A percentile compares a stretch with the other conserved stretches of the same genome.
Conservation (phyloP, 2,329 filamentous ascomycete species). For the Fusarium sp. region DNA sequence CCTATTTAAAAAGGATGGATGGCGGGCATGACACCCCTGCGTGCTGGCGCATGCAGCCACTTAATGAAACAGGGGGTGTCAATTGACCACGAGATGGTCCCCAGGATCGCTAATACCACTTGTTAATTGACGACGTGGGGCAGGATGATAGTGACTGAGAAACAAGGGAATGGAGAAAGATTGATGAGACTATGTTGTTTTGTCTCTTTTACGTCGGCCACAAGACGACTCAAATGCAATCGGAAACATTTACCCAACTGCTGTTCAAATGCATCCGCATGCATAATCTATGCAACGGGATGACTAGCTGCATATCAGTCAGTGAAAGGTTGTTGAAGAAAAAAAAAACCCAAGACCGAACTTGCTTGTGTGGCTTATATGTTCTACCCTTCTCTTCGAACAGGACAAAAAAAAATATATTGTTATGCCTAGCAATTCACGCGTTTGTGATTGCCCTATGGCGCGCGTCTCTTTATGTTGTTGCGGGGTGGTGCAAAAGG, state of each 20-base stretch:
- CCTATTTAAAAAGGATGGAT: slow-evolving; percentile 44
- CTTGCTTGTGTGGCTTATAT: slow-evolving; percentile 1
- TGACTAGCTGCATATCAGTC: slow-evolving; percentile 27
- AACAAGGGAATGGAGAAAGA: slow-evolving; percentile 29
- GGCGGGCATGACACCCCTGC: slow-evolving; percentile 48
- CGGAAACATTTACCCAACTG: slow-evolving; percentile 10
- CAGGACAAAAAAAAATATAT: neutral
- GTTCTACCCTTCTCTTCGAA: neutral
- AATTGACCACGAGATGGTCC: slow-evolving; percentile 40
- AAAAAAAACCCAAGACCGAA: neutral
- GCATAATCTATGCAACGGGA: slow-evolving; percentile 25
- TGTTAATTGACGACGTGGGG: slow-evolving; percentile 40
- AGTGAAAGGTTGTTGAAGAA: neutral
- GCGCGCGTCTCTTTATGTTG: slow-evolving; percentile 37
- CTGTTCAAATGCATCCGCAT: slow-evolving; percentile 20
- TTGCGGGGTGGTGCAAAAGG: slow-evolving; percentile 41
- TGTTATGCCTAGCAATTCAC: slow-evolving; percentile 23
- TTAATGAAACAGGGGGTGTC: slow-evolving; percentile 48
- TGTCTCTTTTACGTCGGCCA: neutral
- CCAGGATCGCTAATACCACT: slow-evolving; percentile 43
- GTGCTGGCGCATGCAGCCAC: slow-evolving; percentile 47
- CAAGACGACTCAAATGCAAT: slow-evolving; percentile 1
- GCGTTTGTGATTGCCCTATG: slow-evolving; percentile 30
- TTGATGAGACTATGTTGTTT: slow-evolving; percentile 12
- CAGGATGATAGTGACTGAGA: slow-evolving; percentile 13